A percentile compares a stretch with the other conserved stretches of the same genome.
Evolutionary conservation across 2,329 filamentous ascomycete genomes (phyloP).

Genomic region (Coleophoma crateriformis): DNA sequence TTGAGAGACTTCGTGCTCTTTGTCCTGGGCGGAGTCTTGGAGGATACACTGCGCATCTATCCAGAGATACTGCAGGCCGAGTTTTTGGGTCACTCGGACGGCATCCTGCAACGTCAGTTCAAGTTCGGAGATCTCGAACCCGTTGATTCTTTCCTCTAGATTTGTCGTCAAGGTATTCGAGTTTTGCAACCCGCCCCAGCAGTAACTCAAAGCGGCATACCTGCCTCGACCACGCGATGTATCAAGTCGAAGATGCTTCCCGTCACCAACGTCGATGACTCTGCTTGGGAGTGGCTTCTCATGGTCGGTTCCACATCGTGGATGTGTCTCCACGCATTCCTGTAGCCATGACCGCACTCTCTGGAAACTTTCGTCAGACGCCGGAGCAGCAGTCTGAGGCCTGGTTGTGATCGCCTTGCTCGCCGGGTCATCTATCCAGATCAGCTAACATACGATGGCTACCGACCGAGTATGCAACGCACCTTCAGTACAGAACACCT

Average conservation of each 20-base stretch:
- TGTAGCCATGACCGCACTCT: background rate
- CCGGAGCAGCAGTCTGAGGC: background rate
- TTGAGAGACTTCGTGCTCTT: background rate
- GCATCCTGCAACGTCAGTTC: background rate
- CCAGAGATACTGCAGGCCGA: slow-evolving; percentile 15
- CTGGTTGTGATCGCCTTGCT: background rate
- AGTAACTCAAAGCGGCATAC: background rate
- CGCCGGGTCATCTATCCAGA: background rate
- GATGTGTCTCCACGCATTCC: background rate
- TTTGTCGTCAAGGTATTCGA: background rate
- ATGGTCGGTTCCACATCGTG: background rate
- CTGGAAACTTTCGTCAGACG: background rate
- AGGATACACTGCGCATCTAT: slow-evolving; percentile 17
- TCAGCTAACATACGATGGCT: background rate
- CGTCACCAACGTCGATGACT: background rate
- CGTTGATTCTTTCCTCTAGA: background rate
- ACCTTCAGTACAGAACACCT: background rate
- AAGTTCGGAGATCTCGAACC: background rate
- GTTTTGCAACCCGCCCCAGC: background rate
- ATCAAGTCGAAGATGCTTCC: background rate
- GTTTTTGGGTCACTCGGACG: background rate
- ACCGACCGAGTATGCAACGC: background rate
- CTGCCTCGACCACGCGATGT: background rate
- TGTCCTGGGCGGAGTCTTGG: background rate
- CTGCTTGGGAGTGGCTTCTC: background rate